Evolutionary conservation across 495 filamentous ascomycete species (phyloP).

Genomic region (Penicillium daleae): DNA sequence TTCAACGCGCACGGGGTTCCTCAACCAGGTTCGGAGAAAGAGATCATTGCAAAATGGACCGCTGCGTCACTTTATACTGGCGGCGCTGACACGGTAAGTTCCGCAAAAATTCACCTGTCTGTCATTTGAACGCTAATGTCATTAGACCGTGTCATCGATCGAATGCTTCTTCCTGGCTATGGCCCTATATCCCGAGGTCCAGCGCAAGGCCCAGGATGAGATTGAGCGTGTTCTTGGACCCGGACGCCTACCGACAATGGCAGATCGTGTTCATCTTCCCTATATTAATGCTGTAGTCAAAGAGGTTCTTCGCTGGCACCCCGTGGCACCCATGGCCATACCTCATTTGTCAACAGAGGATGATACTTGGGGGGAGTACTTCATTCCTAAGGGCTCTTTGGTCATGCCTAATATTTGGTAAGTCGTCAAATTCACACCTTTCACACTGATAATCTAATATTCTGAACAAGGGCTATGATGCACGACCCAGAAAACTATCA

Average conservation of each 20-base stretch:
- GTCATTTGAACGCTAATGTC: not conserved
- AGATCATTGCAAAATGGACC: constrained; percentile 44
- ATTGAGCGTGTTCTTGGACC: constrained; percentile 52
- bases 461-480: constrained; percentile 24
- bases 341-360: constrained; percentile 59
- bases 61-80: constrained; percentile 57
- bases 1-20: constrained; percentile 28
- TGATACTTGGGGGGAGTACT: constrained; percentile 45
- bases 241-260: constrained; percentile 33
- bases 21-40: constrained; percentile 26
- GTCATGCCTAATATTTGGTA: constrained; percentile 48
- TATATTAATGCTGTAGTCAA: constrained; percentile 52
- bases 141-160: constrained; percentile 22
- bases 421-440: not conserved
- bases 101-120: not conserved
- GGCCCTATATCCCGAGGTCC: constrained; percentile 46
- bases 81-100: constrained; percentile 56
- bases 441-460: not conserved
- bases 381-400: constrained; percentile 50
- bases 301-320: constrained; percentile 51
- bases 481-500: constrained; percentile 35
- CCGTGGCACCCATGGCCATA: constrained; percentile 48
- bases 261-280: constrained; percentile 41
- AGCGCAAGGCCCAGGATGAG: constrained; percentile 56
- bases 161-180: constrained; percentile 44